Percentiles rank a stretch among this genome's conserved stretches.
These are phyloP conservation scores for Xylaria nigripes DNA, from an alignment of 495 filamentous ascomycete genomes.

Conservation along the genomic window DNA sequence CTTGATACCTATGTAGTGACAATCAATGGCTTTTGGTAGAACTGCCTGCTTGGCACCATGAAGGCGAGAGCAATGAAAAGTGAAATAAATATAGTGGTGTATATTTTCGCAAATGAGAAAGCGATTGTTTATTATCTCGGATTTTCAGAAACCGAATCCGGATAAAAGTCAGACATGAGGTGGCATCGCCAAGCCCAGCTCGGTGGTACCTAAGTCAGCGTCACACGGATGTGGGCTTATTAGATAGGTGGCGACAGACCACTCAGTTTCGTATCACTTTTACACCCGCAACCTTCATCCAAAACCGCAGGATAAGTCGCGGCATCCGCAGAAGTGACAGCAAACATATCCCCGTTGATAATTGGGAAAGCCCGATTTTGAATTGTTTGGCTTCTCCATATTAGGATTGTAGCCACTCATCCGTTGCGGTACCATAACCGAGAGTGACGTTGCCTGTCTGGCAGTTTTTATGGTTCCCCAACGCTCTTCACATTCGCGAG, in stretches of 20 bases:
- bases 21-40: not conserved
- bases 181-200: constrained; percentile 9
- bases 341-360: not conserved
- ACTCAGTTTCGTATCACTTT: not conserved
- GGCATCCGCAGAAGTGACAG: not conserved
- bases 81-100: not conserved
- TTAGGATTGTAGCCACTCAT: not conserved
- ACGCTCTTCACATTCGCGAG: constrained; percentile 1
- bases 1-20: too few relatives aligned
- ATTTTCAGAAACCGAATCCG: not conserved
- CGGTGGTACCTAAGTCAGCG: constrained; percentile 1
- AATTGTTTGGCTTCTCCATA: not conserved
- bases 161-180: not conserved
- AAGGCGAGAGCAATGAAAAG: not conserved
- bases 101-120: not conserved
- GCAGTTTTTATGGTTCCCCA: constrained; percentile 5
- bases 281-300: not conserved
- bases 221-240: not conserved
- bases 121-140: not conserved
- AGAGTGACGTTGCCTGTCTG: not conserved
- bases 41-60: constrained; percentile 2
- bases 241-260: not conserved
- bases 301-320: not conserved
- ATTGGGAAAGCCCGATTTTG: not conserved
- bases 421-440: not conserved